Evolutionary conservation across 2,329 filamentous ascomycete species (phyloP).

Genomic region (Talaromyces pinophilus): DNA sequence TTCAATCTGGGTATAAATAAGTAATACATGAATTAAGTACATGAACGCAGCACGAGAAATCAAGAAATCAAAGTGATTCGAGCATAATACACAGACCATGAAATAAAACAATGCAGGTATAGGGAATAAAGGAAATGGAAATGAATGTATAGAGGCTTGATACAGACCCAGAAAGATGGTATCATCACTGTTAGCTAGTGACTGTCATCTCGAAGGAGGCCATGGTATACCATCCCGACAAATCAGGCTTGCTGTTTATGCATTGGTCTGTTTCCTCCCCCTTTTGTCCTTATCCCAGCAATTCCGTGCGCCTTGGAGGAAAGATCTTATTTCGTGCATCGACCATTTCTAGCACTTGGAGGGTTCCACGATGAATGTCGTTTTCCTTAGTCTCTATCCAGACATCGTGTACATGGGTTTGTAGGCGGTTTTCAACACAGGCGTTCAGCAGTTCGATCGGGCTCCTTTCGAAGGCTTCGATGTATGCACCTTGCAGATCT

Average conservation of each 20-base stretch:
- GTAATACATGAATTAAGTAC: background rate
- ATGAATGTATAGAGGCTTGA: background rate
- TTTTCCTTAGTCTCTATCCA: background rate
- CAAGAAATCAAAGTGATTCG: background rate
- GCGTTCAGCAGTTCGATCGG: background rate
- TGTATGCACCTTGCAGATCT: background rate
- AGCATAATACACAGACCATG: background rate
- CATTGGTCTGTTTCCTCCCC: background rate
- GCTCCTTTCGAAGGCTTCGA: background rate
- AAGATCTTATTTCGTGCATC: background rate
- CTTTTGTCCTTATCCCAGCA: background rate
- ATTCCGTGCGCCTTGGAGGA: too few relatives aligned
- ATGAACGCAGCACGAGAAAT: background rate
- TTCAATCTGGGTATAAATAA: background rate
- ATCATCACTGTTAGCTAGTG: too few relatives aligned
- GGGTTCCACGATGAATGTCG: background rate
- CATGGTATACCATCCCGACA: background rate
- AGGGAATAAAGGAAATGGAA: background rate
- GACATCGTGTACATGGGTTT: background rate
- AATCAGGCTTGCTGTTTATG: background rate
- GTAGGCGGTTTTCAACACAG: background rate
- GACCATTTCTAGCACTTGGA: background rate
- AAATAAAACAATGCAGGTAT: background rate
- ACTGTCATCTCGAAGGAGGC: background rate
- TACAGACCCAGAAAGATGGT: background rate